These are phyloP conservation scores for Diplogelasinospora grovesii DNA, from an alignment of 495 filamentous ascomycete genomes.

Conservation along the genomic window DNA sequence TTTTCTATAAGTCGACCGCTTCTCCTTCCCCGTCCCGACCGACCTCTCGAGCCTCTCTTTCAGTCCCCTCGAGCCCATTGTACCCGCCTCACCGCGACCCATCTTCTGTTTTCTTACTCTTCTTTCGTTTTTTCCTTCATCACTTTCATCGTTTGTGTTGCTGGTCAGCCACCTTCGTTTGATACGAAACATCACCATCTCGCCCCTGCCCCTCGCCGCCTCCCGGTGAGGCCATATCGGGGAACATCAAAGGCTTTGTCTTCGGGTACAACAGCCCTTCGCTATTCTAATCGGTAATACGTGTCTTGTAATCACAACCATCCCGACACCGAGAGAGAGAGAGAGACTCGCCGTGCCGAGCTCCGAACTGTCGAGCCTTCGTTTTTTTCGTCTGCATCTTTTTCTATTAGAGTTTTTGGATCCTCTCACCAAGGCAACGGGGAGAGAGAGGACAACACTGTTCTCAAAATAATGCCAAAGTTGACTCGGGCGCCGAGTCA, in stretches of 20 bases:
- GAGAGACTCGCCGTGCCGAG: constrained; percentile 10
- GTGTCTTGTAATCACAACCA: constrained; percentile 16
- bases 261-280: no score
- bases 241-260: constrained; percentile 5
- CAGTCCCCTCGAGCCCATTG: constrained; percentile 24
- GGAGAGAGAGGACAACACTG: constrained; percentile 5
- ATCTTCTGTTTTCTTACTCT: constrained; percentile 16
- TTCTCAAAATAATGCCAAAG: constrained; percentile 23
- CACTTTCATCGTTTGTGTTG: constrained; percentile 18
- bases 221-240: constrained; percentile 10
- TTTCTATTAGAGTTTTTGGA: no score
- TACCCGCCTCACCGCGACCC: constrained; percentile 22
- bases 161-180: constrained; percentile 39
- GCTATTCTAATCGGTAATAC: constrained; percentile 19
- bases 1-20: constrained; percentile 29
- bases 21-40: constrained; percentile 16
- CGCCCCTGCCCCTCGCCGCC: neutral
- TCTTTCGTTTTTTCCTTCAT: constrained; percentile 21
- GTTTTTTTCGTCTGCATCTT: constrained; percentile 2
- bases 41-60: constrained; percentile 21
- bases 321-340: no score
- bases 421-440: no score
- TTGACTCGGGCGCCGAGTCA: constrained; percentile 25
- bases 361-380: neutral
- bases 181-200: constrained; percentile 31